These are phyloP conservation scores for Chlamydomonas sphaeroides DNA, from an alignment of 139 green algal genomes.

Conservation along the genomic window DNA sequence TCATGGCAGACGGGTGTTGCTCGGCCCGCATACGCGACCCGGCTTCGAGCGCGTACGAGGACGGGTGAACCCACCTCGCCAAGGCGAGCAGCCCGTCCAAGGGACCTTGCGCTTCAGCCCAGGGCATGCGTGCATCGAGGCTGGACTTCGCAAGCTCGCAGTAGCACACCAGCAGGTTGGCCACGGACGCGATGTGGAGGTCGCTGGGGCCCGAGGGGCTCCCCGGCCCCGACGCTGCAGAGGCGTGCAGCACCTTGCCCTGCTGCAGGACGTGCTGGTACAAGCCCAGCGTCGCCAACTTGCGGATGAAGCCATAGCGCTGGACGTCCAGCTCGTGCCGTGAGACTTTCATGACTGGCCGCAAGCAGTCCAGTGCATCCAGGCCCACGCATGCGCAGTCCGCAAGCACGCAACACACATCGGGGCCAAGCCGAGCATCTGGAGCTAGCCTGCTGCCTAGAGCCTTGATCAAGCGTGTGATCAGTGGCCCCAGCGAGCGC, in stretches of 20 bases:
- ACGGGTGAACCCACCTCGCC: not conserved
- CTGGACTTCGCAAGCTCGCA: not conserved
- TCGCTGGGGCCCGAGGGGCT: constrained; percentile 8
- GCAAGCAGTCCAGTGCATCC: constrained; percentile 39
- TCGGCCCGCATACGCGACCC: too few species aligned
- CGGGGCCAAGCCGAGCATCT: not conserved
- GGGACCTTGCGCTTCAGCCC: too few species aligned
- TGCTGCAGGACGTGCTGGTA: constrained; percentile 39
- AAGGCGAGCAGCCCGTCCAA: not conserved
- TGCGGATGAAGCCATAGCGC: constrained; percentile 51
- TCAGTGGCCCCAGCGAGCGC: not conserved
- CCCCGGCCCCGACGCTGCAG: not conserved
- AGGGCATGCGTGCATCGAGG: too few species aligned
- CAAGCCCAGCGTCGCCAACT: constrained; percentile 27
- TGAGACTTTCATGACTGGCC: constrained; percentile 17
- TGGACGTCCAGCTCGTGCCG: constrained; percentile 38
- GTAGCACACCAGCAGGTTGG: constrained; percentile 27
- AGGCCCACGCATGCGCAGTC: constrained; percentile 28
- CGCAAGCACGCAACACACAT: not conserved
- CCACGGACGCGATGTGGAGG: constrained; percentile 35
- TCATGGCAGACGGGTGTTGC: too few species aligned
- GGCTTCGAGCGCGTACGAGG: too few species aligned
- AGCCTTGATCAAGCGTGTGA: not conserved
- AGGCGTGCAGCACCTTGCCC: constrained; percentile 32
- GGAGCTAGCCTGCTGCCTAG: not conserved